Conservation (phyloP, 2,329 filamentous ascomycete species). For the Curvularia sp. region DNA sequence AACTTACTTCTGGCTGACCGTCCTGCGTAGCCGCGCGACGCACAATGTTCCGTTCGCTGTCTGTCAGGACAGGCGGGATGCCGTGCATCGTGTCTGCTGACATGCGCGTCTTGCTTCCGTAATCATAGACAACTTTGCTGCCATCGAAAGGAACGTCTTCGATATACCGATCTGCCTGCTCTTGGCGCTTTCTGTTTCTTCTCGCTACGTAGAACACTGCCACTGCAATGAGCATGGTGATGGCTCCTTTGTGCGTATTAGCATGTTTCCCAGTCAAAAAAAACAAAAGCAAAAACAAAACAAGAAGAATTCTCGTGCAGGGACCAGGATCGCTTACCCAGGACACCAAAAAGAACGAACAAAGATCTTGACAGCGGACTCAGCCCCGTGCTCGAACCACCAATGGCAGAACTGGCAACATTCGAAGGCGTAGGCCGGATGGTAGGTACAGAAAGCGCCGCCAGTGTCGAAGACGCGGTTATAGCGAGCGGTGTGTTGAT, state of each 20-base stretch:
- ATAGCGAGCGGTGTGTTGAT: constrained; percentile 3
- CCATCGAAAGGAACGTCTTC: not conserved
- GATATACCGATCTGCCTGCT: constrained; percentile 3
- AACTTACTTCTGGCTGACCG: constrained; percentile 17
- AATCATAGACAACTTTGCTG: not conserved
- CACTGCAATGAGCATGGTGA: constrained; percentile 18
- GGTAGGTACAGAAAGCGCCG: not conserved
- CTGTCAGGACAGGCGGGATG: constrained; percentile 6
- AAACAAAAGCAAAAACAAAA: too few species aligned
- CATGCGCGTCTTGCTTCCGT: not conserved
- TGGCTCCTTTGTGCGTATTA: constrained; percentile 9
- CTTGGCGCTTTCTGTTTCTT: constrained; percentile 7
- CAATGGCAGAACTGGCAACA: not conserved
- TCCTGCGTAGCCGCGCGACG: constrained; percentile 17
- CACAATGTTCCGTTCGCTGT: constrained; percentile 22
- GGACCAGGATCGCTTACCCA: constrained; percentile 10
- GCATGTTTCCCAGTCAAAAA: not conserved
- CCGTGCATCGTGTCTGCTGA: not conserved
- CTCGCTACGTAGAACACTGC: constrained; percentile 12
- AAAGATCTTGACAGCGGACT: constrained; percentile 14
- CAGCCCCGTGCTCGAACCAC: constrained; percentile 8
- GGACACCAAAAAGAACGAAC: constrained; percentile 19
- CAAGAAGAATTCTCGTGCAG: too few species aligned
- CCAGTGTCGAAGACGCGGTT: not conserved
- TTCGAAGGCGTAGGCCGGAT: constrained; percentile 2